These are phyloP conservation scores for Chlorophyllum brunneum DNA, from an alignment of 768 basidiomycete species.

Conservation along the genomic window DNA sequence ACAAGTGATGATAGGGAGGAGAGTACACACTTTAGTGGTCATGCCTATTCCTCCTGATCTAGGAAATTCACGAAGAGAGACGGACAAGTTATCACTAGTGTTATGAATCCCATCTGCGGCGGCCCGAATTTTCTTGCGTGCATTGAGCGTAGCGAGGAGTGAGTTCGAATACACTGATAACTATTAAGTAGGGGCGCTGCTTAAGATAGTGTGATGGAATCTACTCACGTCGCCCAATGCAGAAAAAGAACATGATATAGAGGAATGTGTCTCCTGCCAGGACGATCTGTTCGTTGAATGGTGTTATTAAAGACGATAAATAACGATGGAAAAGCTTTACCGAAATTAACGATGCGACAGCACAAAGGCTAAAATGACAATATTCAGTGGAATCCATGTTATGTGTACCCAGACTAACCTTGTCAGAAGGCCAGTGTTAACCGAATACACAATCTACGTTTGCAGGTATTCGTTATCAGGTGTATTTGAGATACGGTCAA, in stretches of 20 bases:
- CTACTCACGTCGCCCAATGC: constrained; percentile 51
- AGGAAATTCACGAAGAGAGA: constrained; percentile 36
- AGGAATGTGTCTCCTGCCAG: constrained; percentile 45
- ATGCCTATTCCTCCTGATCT: constrained; percentile 21
- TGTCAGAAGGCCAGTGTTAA: constrained; percentile 39
- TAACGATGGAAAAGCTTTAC: constrained; percentile 23
- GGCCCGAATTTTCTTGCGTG: constrained; percentile 43
- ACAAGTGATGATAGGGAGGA: background rate
- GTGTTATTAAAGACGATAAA: background rate
- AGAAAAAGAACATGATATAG: constrained; percentile 59
- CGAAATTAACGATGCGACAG: constrained; percentile 50
- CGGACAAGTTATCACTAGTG: constrained; percentile 36
- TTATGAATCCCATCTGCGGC: constrained; percentile 34
- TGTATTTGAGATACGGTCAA: background rate
- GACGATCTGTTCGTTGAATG: constrained; percentile 40
- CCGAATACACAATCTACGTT: constrained; percentile 39
- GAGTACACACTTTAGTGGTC: background rate
- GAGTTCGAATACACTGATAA: constrained; percentile 55
- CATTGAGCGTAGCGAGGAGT: constrained; percentile 58
- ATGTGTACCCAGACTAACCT: constrained; percentile 24
- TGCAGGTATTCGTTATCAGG: background rate
- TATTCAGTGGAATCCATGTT: background rate
- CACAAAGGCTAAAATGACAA: constrained; percentile 38
- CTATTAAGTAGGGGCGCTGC: constrained; percentile 2
- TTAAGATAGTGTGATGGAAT: background rate